Percentiles rank a stretch among this genome's conserved stretches.
Conservation (phyloP, 805 yeast species). For the Pichia occidentalis region DNA sequence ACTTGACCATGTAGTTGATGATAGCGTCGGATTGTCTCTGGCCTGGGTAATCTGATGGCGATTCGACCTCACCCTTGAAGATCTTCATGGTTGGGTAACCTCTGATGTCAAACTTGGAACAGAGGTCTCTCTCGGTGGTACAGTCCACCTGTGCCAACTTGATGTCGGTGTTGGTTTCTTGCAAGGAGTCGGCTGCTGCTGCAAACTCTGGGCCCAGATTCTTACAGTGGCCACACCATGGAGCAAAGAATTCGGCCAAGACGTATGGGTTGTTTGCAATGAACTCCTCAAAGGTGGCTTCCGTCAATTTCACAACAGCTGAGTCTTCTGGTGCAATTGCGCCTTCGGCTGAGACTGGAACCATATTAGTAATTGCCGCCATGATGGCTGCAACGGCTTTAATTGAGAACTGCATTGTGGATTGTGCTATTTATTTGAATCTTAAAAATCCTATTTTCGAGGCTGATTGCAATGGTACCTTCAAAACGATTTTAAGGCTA, state of each 20-base stretch:
- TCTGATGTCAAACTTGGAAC: conserved; percentile 58
- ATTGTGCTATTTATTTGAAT: too few species aligned
- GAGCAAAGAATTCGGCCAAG: conserved; percentile 83
- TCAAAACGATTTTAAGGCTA: too few species aligned
- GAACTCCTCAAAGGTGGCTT: conserved; percentile 59
- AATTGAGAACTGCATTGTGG: conserved; percentile 31
- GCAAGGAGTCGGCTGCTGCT: conserved; percentile 61
- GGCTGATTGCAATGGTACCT: too few species aligned
- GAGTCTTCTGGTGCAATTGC: conserved; percentile 79
- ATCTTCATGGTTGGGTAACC: conserved; percentile 86
- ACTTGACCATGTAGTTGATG: conserved; percentile 70
- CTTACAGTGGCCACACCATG: conserved; percentile 99
- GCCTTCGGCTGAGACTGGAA: conserved; percentile 31
- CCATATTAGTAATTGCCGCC: conserved; percentile 29
- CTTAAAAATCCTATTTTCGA: too few species aligned
- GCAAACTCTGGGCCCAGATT: conserved; percentile 74
- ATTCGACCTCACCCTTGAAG: conserved; percentile 45
- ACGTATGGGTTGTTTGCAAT: conserved; percentile 70
- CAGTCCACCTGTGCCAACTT: conserved; percentile 82
- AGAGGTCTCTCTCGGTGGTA: conserved; percentile 67
- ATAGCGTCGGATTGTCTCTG: conserved; percentile 79
- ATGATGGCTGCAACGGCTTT: conserved; percentile 36
- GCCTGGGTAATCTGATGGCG: conserved; percentile 68
- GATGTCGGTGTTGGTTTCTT: conserved; percentile 44
- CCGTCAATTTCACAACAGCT: conserved; percentile 75